Base-by-base conservation (phyloP, 768 basidiomycete species). In the Podaxis sp. region DNA sequence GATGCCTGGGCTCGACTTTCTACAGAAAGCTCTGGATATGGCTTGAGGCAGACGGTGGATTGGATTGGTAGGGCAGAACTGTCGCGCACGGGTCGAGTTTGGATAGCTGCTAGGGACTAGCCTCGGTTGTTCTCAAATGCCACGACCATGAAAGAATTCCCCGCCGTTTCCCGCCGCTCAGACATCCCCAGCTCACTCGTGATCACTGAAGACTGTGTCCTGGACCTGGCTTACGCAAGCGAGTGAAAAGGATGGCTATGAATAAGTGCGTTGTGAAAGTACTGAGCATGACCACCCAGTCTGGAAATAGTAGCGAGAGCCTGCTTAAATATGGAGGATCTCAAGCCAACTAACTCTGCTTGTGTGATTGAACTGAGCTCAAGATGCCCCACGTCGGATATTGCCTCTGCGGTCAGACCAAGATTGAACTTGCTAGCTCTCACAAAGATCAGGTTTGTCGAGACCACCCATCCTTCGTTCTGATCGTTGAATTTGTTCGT, bases 341-440 rank as follows among this genome's bases (percentile, higher is more conserved):
- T 32, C 32, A 32, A 9, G 32, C 32, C 32, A 32, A 32, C 32
- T 32, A 32, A 9, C 9, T 32, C 32, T 32, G 32, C 32, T 32
- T 32, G 32, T 32, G 32, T 32, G 32, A 32, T 32, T 32, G 32
- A 32, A 32, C 32, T 32, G 32, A 32, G 2, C 18, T 10, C 37
- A 47, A 4, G 3, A 56, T 48, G 53, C 54, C 47, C 46, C 61
- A 66, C 68, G 58, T 68, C 47, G 74, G 74, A 65, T 35, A 63
- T 7, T 75, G 74, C 57, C 72, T 75, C 50, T 75, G 74, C 52
- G 74, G 74, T 16, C 63, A 73, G 63, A 71, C 70, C 35, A 74
- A 67, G 35, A 62, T 75, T 50, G 50, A 25, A 47, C 46, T 64
- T 42, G 63, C 72, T 50, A 62, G 62, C 5, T 69, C 64, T 21